These are phyloP conservation scores for Amylostereum areolatum DNA, from an alignment of 1,284 basidiomycete genomes.

Conservation along the genomic window DNA sequence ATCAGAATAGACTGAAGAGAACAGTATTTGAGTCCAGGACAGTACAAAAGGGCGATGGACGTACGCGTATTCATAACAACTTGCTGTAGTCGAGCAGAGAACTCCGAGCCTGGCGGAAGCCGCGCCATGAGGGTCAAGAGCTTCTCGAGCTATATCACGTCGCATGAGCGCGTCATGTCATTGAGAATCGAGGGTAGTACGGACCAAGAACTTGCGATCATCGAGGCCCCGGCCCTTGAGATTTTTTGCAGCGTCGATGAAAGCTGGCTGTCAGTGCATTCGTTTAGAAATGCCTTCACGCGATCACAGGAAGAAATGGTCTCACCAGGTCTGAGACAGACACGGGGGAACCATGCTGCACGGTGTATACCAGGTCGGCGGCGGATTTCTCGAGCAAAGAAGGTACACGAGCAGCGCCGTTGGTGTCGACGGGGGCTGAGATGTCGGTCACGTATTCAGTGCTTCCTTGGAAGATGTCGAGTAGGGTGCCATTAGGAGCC, in stretches of 20 bases:
- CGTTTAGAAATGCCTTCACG: not conserved
- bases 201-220: constrained; percentile 52
- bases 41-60: constrained; percentile 17
- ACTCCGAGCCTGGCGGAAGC: constrained; percentile 40
- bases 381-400: constrained; percentile 3
- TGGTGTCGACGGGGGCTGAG: constrained; percentile 7
- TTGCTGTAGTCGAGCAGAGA: constrained; percentile 43
- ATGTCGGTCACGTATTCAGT: too few species aligned
- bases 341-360: constrained; percentile 8
- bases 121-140: constrained; percentile 56
- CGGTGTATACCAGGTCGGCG: constrained; percentile 7
- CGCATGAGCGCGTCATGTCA: not conserved
- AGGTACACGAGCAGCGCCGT: constrained; percentile 9
- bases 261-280: constrained; percentile 26
- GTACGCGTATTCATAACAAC: constrained; percentile 49
- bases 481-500: too few species aligned
- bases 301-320: not conserved
- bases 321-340: constrained; percentile 11
- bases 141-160: constrained; percentile 53
- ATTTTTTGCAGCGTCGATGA: constrained; percentile 43
- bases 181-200: constrained; percentile 5
- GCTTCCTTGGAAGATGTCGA: too few species aligned
- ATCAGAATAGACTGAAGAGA: constrained; percentile 63
- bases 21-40: constrained; percentile 5
- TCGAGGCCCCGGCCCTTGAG: constrained; percentile 44